Evolutionary conservation across 768 basidiomycete genomes (phyloP).

Genomic region (Inosperma sp.): DNA sequence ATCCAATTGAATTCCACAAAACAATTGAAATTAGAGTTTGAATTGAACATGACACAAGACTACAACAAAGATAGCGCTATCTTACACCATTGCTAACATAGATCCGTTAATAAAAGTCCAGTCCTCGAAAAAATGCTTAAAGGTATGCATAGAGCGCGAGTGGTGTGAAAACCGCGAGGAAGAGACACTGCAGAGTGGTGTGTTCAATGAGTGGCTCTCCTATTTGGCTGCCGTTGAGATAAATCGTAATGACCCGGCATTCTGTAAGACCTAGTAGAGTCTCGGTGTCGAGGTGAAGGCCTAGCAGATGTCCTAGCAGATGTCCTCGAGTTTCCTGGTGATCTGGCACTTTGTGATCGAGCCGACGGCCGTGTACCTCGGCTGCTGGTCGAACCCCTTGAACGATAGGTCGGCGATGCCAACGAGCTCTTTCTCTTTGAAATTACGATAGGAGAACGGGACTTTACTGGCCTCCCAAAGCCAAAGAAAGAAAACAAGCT

Average conservation of each 20-base stretch:
- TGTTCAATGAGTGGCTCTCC: slow-evolving; percentile 3
- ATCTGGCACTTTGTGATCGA: neutral
- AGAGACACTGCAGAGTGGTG: neutral
- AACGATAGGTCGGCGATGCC: slow-evolving; percentile 1
- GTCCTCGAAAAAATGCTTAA: too few relatives aligned
- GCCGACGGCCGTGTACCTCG: slow-evolving; percentile 2
- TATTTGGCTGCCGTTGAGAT: neutral
- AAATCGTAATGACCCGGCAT: slow-evolving; percentile 8
- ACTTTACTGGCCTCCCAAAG: slow-evolving; percentile 11
- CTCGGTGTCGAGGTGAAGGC: slow-evolving; percentile 6
- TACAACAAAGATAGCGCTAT: too few relatives aligned
- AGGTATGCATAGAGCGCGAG: too few relatives aligned
- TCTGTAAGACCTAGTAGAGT: neutral
- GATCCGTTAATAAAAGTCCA: too few relatives aligned
- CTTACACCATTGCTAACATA: too few relatives aligned
- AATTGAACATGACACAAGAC: too few relatives aligned
- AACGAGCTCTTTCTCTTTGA: slow-evolving; percentile 7
- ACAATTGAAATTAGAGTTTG: too few relatives aligned
- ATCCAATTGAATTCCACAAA: too few relatives aligned
- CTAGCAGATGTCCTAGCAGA: slow-evolving; percentile 5
- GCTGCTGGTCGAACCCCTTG: neutral
- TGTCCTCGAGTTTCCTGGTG: neutral
- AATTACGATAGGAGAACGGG: neutral
- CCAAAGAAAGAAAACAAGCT: slow-evolving; percentile 25
- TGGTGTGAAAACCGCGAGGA: too few relatives aligned